Evolutionary conservation across 352 stramenopile genomes (phyloP), one percentile per base, ranked within the genome.

Genomic region (Globisporangium solare): DNA sequence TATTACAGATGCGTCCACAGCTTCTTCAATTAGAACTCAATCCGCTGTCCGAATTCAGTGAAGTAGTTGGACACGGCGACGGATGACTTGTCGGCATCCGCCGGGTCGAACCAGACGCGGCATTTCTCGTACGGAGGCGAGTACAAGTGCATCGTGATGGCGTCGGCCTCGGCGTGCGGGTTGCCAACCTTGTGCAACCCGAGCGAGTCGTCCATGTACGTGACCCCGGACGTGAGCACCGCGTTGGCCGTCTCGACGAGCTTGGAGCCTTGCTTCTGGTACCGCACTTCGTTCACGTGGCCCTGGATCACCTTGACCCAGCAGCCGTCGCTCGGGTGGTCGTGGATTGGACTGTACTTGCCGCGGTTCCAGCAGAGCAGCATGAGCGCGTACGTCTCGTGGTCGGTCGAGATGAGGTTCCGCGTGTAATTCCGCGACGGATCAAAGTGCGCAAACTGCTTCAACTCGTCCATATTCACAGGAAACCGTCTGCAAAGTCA

Each of bases 131-230:
- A 97, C 41, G 93, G 93, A 56, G 93, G 93, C 35, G 82, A 78
- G 63, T 98, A 98, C 1, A 98, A 61, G 63, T 98, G 93, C 65
- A 98, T 75, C 5, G 93, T 96, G 54, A 97, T 85, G n/a, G 93
- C 87, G 42, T 89, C 77, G n/a, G 74, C 58, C 51, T 88, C 70
- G 8, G 58, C 40, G 45, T 77, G 62, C 18, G 76, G 77, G 61
- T 95, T 94, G 22, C 84, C 88, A 14, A 98, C 79, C 54, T 97
- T 97, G 85, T 98, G 93, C 58, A 97, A 82, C 22, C 90, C 91
- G 13, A 95, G 77, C 42, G 76, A 87, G 73, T 98, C 89, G 67
- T 94, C 88, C 81, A 96, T 96, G 71, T 94, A 96, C 0, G 77
- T 88, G 39, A 92, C 83, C n/a, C 83, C 83, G 32, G 73, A 66